Evolutionary conservation across 2,329 filamentous ascomycete genomes (phyloP).

Genomic region (Fusarium decemcellulare): DNA sequence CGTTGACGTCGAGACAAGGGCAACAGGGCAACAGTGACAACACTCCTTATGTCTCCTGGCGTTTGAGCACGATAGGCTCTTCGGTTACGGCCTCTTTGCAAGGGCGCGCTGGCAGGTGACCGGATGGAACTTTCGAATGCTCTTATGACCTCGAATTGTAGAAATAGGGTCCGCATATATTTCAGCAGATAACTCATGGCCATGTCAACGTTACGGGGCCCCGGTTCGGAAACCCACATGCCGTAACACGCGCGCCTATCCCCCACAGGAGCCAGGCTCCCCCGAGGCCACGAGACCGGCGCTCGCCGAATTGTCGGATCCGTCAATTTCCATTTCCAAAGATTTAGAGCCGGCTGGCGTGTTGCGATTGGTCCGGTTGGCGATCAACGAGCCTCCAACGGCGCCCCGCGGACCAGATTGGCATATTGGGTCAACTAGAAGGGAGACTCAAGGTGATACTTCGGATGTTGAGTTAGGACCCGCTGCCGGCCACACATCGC

Average conservation of each 20-base stretch:
- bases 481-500: slow-evolving; percentile 30
- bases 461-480: slow-evolving; percentile 39
- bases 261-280: slow-evolving; percentile 26
- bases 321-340: slow-evolving; percentile 26
- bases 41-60: not conserved
- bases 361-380: slow-evolving; percentile 44
- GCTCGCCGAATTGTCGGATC: slow-evolving; percentile 21
- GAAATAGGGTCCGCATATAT: slow-evolving; percentile 30
- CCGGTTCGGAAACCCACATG: slow-evolving; percentile 12
- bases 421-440: slow-evolving; percentile 27
- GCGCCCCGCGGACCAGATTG: slow-evolving; percentile 22
- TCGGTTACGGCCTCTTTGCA: slow-evolving; percentile 4
- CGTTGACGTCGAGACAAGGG: slow-evolving; percentile 7
- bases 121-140: slow-evolving; percentile 32
- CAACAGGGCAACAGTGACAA: not conserved
- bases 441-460: slow-evolving; percentile 28
- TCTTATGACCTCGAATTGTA: slow-evolving; percentile 36
- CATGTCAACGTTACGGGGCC: slow-evolving; percentile 25
- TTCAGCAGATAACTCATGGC: slow-evolving; percentile 4
- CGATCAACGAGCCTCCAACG: slow-evolving; percentile 28
- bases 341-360: slow-evolving; percentile 11
- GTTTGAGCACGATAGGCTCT: slow-evolving; percentile 7
- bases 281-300: slow-evolving; percentile 24
- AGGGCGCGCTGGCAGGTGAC: slow-evolving; percentile 33
- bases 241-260: slow-evolving; percentile 27